phyloP scores from a whole-genome alignment of 148 eudicot species.

The Heliosperma pusillum region DNA sequence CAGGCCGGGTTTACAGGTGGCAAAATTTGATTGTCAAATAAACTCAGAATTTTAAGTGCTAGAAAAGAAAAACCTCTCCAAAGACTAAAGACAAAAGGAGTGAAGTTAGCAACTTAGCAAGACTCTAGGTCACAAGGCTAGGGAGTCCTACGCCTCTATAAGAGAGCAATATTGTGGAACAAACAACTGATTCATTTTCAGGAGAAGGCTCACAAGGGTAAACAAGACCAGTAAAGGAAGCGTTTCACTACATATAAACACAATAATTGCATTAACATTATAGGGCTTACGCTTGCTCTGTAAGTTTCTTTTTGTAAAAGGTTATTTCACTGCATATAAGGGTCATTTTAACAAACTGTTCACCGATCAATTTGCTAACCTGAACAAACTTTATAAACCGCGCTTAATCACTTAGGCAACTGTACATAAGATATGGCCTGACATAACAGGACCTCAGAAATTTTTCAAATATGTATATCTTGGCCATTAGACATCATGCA shows the following conservation, averaged over 20 bases:
- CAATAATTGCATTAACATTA: neutral
- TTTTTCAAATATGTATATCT: neutral
- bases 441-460: neutral
- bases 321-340: neutral
- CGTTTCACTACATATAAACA: neutral
- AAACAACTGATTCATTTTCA: neutral
- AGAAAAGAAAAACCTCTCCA: too few species aligned
- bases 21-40: neutral
- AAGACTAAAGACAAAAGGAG: neutral
- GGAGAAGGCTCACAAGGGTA: neutral
- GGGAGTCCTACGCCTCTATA: neutral
- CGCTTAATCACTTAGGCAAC: slow-evolving; percentile 6
- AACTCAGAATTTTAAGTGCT: neutral
- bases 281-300: neutral
- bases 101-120: neutral
- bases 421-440: neutral
- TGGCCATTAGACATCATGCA: too few species aligned
- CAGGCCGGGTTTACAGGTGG: neutral
- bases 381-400: neutral
- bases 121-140: neutral
- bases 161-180: neutral
- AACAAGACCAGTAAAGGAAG: neutral
- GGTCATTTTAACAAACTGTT: neutral
- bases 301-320: neutral
- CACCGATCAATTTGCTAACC: neutral